Base-by-base conservation (phyloP, 345 rosid genomes). In the Hevea brasiliensis region DNA sequence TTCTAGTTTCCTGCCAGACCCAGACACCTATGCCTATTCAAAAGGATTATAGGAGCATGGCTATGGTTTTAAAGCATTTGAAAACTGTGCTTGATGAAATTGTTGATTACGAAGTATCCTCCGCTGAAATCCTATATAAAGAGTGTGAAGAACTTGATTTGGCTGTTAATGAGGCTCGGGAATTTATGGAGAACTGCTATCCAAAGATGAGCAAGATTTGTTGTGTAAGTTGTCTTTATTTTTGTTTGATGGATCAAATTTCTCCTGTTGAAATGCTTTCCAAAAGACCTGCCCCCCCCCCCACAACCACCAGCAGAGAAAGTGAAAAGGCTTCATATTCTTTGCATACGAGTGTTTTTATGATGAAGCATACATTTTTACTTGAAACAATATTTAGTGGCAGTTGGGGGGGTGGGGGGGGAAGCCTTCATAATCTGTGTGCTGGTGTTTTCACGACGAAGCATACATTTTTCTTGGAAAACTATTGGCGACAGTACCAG, bases 1-100 rank as follows among this genome's bases (percentile, higher is more conserved):
- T 86, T 88, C 83, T 92, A 58, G 91, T 89, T 65, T 87, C 90
- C 26, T 94, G 98, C 89, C 93, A 83, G 80, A 87, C 85, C 62
- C 82, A 80, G 78, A 88, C 79, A 73, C 71, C 72, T 61, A 77
- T 58, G 55, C 89, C 88, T 35, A 77, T 92, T 72, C 91, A 83
- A 64, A 84, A 80, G 81, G 87, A 88, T 81, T 88, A 83, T 72
- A 84, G 79, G 67, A 82, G 75, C 72, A 84, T 86, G 81, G 87
- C 80, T 61, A 77, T 68, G 47, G 85, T 90, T 69, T 66, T 94
- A 70, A 92, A 86, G 83, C 81, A 89, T 72, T 84, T 94, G 86
- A 92, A 90, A 75, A 87, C 92, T 13, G 78, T 86, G 71, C 97
- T 94, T 24, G 97, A 92, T 74, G 93, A 87, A 45, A 82, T 89